Percentiles rank a stretch among this genome's conserved stretches.
These are phyloP conservation scores for Tremellales sp. DNA, from an alignment of 1,284 basidiomycete species.

Conservation along the genomic window DNA sequence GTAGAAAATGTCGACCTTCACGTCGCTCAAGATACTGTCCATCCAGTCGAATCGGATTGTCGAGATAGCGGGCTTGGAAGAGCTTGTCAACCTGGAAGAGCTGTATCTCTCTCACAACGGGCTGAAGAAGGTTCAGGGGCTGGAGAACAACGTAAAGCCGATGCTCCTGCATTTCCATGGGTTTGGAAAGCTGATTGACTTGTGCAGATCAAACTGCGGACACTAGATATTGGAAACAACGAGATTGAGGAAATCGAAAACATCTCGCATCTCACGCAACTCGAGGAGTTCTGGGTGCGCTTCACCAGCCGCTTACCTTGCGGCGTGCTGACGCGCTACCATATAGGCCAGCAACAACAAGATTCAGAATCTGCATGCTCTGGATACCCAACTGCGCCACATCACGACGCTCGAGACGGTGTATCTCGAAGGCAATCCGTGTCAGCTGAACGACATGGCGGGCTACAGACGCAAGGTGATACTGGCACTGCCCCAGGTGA, in stretches of 20 bases:
- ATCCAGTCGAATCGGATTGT: slow-evolving; percentile 93
- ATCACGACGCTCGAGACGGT: slow-evolving; percentile 73
- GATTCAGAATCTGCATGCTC: slow-evolving; percentile 62
- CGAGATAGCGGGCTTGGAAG: slow-evolving; percentile 74
- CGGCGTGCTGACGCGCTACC: background rate
- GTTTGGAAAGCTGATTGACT: background rate
- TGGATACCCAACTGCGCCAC: slow-evolving; percentile 71
- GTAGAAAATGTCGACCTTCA: slow-evolving; percentile 62
- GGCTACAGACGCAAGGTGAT: slow-evolving; percentile 87
- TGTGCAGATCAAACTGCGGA: slow-evolving; percentile 67
- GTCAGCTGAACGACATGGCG: slow-evolving; percentile 70
- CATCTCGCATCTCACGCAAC: slow-evolving; percentile 64
- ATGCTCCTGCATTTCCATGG: slow-evolving; percentile 5
- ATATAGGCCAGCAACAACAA: slow-evolving; percentile 80
- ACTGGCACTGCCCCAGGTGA: slow-evolving; percentile 78
- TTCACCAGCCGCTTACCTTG: background rate
- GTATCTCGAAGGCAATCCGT: slow-evolving; percentile 93
- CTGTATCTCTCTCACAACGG: slow-evolving; percentile 95
- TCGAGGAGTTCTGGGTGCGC: slow-evolving; percentile 92
- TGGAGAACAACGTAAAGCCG: slow-evolving; percentile 70
- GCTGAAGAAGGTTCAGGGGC: slow-evolving; percentile 73
- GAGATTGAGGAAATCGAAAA: slow-evolving; percentile 74
- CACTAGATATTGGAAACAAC: slow-evolving; percentile 85
- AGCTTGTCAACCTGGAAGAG: slow-evolving; percentile 72
- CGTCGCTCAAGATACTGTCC: slow-evolving; percentile 72